Evolutionary conservation across 805 yeast genomes (phyloP).

Genomic region (Hanseniaspora singularis): DNA sequence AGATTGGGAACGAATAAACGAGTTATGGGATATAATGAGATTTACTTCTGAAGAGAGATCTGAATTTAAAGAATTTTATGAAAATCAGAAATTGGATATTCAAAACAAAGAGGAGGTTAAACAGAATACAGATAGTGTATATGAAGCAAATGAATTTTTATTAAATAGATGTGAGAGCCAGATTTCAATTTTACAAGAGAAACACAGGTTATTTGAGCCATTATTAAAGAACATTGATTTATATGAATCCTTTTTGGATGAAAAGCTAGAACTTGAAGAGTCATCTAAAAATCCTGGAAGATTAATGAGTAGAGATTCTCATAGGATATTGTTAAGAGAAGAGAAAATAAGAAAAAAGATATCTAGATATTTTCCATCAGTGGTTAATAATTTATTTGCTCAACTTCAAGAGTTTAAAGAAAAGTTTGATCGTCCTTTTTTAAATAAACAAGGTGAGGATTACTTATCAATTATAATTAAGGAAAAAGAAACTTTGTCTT

Average conservation of each 20-base stretch:
- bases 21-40: constrained; percentile 51
- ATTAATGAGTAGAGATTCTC: constrained; percentile 59
- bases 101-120: constrained; percentile 15
- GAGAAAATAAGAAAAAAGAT: constrained; percentile 63
- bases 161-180: constrained; percentile 56
- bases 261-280: constrained; percentile 50
- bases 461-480: constrained; percentile 23
- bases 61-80: constrained; percentile 34
- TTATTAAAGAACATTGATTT: constrained; percentile 45
- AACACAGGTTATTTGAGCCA: constrained; percentile 41
- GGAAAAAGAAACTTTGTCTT: constrained; percentile 27
- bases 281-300: constrained; percentile 73
- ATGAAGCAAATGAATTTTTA: constrained; percentile 45
- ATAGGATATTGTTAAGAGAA: constrained; percentile 66
- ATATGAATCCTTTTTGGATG: constrained; percentile 44
- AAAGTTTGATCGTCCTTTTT: constrained; percentile 30
- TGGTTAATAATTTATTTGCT: constrained; percentile 39
- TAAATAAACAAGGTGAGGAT: constrained; percentile 15
- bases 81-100: constrained; percentile 14
- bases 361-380: constrained; percentile 53
- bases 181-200: constrained; percentile 38
- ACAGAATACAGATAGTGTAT: constrained; percentile 26
- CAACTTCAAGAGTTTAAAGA: constrained; percentile 41
- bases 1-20: constrained; percentile 46
- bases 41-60: constrained; percentile 42